Conservation (phyloP, 1,284 basidiomycete genomes). For the Cystobasidium slooffiae region DNA sequence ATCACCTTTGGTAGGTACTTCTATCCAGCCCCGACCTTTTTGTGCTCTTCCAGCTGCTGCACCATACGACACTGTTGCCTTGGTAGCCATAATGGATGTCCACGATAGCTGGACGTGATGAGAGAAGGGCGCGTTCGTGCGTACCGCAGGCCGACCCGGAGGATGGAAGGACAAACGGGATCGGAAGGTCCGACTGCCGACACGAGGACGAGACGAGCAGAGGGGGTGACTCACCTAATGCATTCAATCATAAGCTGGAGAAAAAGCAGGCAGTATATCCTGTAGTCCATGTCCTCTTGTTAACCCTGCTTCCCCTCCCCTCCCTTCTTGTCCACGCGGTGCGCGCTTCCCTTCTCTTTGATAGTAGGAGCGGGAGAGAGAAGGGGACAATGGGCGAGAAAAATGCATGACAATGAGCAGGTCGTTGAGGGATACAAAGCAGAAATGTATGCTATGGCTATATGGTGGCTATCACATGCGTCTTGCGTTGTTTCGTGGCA, state of each 20-base stretch:
- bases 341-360: constrained; percentile 1
- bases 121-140: constrained; percentile 1
- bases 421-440: constrained; percentile 1
- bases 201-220: constrained; percentile 1
- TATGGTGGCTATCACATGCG: constrained; percentile 1
- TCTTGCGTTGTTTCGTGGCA: constrained; percentile 1
- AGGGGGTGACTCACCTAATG: constrained; percentile 1
- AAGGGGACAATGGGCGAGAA: constrained; percentile 1
- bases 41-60: constrained; percentile 1
- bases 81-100: constrained; percentile 2
- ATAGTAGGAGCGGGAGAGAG: background rate
- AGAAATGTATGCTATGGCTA: constrained; percentile 1
- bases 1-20: constrained; percentile 2
- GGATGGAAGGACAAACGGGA: constrained; percentile 1
- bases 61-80: background rate
- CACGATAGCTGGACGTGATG: constrained; percentile 1
- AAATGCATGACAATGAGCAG: constrained; percentile 2
- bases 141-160: constrained; percentile 1
- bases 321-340: constrained; percentile 1
- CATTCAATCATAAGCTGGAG: background rate
- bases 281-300: constrained; percentile 2
- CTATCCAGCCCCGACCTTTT: background rate
- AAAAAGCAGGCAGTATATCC: constrained; percentile 2
- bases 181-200: constrained; percentile 1
- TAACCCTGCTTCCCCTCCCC: background rate